Conservation (phyloP, 345 rosid species). For the Anacardium occidentale region DNA sequence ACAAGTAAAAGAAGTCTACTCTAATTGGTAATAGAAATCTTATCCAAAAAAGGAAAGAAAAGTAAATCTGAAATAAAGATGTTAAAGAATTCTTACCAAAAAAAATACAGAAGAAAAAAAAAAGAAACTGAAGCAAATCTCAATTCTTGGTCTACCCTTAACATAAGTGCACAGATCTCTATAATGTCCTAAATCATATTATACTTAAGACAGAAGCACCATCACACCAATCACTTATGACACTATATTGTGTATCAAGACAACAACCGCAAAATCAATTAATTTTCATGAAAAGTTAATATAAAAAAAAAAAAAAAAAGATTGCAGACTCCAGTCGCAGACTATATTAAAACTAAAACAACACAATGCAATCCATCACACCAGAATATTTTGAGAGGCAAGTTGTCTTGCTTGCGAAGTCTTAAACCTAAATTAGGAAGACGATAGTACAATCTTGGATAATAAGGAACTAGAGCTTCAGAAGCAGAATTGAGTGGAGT, state of each 20-base stretch:
- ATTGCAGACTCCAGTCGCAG: neutral
- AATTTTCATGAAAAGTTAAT: neutral
- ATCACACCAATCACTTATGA: neutral
- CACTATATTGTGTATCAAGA: neutral
- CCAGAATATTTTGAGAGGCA: neutral
- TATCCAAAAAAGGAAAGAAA: neutral
- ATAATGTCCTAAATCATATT: neutral
- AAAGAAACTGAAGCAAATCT: too few relatives aligned
- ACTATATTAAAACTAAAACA: neutral
- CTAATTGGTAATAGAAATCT: neutral
- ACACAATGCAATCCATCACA: neutral
- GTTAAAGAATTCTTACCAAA: too few relatives aligned
- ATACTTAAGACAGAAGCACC: neutral
- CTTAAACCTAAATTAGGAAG: neutral
- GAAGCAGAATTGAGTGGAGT: neutral
- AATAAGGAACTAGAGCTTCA: neutral
- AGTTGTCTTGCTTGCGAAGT: neutral
- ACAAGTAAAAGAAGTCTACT: too few relatives aligned
- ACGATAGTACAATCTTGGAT: neutral
- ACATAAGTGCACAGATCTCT: neutral
- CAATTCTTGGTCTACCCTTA: neutral
- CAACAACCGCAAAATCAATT: neutral
- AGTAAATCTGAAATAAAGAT: neutral
- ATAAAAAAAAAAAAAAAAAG: too few relatives aligned
- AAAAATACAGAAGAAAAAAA: too few relatives aligned